Evolutionary conservation across 306 rosid species (phyloP).

Genomic region (Hippophae rhamnoides): DNA sequence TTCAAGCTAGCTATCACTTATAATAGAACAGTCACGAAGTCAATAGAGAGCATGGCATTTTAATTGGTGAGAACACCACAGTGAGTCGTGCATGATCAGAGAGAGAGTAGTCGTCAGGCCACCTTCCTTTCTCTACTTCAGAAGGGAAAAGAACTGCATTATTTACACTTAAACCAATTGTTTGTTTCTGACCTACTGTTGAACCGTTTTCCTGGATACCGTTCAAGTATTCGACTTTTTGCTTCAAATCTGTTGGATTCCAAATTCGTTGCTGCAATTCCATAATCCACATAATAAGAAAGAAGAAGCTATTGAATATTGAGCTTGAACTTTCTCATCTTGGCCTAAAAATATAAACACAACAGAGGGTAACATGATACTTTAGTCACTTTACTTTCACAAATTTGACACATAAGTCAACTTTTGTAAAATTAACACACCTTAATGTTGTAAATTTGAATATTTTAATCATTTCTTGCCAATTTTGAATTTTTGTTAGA

Average conservation of each 20-base stretch:
- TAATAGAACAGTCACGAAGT: slow-evolving; percentile 23
- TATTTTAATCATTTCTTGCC: too few species aligned
- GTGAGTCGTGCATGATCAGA: slow-evolving; percentile 94
- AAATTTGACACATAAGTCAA: too few species aligned
- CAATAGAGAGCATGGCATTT: slow-evolving; percentile 68
- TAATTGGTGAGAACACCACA: slow-evolving; percentile 71
- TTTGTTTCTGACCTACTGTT: slow-evolving; percentile 40
- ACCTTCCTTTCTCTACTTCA: slow-evolving; percentile 82
- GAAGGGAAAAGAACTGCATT: slow-evolving; percentile 84
- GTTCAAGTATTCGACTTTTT: slow-evolving; percentile 27
- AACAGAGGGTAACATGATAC: background rate
- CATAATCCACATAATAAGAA: slow-evolving; percentile 9
- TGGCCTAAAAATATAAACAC: background rate
- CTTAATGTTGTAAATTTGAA: too few species aligned
- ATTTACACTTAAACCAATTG: slow-evolving; percentile 68
- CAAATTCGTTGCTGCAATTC: slow-evolving; percentile 68
- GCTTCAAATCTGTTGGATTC: slow-evolving; percentile 45
- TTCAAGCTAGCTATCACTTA: slow-evolving; percentile 7
- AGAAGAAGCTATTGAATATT: slow-evolving; percentile 1
- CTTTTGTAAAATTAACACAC: too few species aligned
- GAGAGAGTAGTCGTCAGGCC: slow-evolving; percentile 88
- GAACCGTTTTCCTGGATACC: slow-evolving; percentile 23
- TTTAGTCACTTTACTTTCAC: too few species aligned
- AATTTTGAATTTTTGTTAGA: too few species aligned
- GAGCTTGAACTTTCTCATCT: background rate